These are phyloP conservation scores for Talaromyces funiculosus DNA, from an alignment of 2,329 filamentous ascomycete genomes.

Conservation along the genomic window DNA sequence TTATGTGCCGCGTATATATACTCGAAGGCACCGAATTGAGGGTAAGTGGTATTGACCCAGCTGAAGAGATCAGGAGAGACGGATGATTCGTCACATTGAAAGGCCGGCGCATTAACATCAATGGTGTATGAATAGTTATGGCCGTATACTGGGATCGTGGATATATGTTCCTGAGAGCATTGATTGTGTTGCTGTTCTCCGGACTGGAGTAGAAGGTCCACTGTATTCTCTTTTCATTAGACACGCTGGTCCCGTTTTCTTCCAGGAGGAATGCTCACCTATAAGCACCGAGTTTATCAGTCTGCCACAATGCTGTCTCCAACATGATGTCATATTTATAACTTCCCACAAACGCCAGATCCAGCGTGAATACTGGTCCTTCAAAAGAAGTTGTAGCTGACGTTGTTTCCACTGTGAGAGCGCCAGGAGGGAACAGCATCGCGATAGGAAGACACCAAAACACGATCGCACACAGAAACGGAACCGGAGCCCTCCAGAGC, in stretches of 20 bases:
- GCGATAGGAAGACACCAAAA: constrained; percentile 11
- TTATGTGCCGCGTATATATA: constrained; percentile 1
- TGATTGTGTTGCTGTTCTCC: constrained; percentile 1
- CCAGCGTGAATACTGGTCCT: neutral
- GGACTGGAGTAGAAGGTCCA: neutral
- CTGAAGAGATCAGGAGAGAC: neutral
- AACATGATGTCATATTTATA: neutral
- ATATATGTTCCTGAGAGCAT: constrained; percentile 5
- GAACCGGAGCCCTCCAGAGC: neutral
- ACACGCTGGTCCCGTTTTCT: neutral
- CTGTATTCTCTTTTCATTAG: neutral
- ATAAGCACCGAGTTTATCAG: constrained; percentile 8
- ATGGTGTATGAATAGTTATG: constrained; percentile 6
- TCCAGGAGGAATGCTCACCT: neutral
- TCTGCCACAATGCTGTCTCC: neutral
- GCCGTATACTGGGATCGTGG: neutral
- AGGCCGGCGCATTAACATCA: neutral
- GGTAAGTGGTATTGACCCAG: constrained; percentile 5
- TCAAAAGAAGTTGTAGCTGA: neutral
- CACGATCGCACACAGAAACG: constrained; percentile 7
- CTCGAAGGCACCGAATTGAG: neutral
- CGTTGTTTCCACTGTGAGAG: constrained; percentile 1
- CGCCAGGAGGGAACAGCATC: constrained; percentile 7
- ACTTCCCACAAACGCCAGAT: neutral
- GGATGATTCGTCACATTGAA: constrained; percentile 4